A percentile compares a stretch with the other conserved stretches of the same genome.
Evolutionary conservation across 1,284 basidiomycete genomes (phyloP).

Genomic region (Pholiota adiposa): DNA sequence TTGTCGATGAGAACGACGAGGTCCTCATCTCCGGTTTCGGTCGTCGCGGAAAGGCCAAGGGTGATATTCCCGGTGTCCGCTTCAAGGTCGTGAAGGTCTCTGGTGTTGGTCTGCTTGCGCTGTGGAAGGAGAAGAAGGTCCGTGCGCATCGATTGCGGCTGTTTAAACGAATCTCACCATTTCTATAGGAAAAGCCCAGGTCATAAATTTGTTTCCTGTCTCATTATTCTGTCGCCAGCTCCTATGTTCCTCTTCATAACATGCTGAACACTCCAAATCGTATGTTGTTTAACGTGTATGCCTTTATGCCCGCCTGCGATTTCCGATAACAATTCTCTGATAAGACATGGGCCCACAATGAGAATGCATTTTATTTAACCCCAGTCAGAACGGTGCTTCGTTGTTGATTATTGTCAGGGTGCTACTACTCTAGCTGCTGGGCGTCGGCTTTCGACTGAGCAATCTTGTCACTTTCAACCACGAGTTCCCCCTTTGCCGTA

Average conservation of each 20-base stretch:
- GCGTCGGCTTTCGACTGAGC: neutral
- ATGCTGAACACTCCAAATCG: constrained; percentile 19
- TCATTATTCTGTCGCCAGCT: constrained; percentile 33
- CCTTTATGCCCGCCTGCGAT: neutral
- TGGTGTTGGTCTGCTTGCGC: constrained; percentile 95
- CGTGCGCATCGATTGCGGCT: constrained; percentile 23
- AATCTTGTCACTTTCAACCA: neutral
- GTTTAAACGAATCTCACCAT: constrained; percentile 4
- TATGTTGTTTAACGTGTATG: constrained; percentile 9
- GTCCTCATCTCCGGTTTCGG: constrained; percentile 99
- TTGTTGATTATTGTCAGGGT: neutral
- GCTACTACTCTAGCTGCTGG: neutral
- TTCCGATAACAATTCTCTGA: neutral
- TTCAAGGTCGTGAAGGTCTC: constrained; percentile 99
- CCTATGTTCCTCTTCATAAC: constrained; percentile 41
- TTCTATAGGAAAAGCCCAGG: constrained; percentile 82
- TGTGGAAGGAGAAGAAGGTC: constrained; percentile 99
- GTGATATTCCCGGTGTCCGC: constrained; percentile 96
- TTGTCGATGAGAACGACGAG: constrained; percentile 99
- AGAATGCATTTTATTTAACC: neutral
- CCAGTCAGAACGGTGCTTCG: neutral
- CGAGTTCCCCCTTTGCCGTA: neutral
- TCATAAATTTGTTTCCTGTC: constrained; percentile 59
- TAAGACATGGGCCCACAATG: neutral
- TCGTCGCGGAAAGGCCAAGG: constrained; percentile 98